A percentile compares a stretch with the other conserved stretches of the same genome.
These are phyloP conservation scores for Cercospora brassicicola DNA, from an alignment of 2,329 filamentous ascomycete species.

Conservation along the genomic window DNA sequence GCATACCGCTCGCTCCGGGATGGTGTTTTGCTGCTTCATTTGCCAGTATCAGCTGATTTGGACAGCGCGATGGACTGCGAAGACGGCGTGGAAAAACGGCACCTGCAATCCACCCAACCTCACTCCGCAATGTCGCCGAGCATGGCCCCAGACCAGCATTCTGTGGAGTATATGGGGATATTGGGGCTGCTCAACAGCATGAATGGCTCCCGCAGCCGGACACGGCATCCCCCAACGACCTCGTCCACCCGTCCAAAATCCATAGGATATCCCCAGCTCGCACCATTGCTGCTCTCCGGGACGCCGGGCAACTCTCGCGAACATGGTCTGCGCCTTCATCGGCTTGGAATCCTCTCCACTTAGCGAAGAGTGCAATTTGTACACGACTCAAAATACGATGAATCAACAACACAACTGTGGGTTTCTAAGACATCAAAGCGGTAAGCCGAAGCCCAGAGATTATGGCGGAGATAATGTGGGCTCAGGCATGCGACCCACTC, in stretches of 20 bases:
- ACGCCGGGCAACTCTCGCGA: not conserved
- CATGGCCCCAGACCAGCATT: not conserved
- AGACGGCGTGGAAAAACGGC: not conserved
- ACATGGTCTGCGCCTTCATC: not conserved
- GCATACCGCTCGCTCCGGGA: not conserved
- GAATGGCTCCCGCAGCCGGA: not conserved
- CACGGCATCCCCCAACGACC: not conserved
- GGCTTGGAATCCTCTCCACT: not conserved
- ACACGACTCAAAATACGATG: not conserved
- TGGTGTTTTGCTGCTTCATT: not conserved
- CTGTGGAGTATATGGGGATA: slow-evolving; percentile 5
- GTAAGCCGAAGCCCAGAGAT: not conserved
- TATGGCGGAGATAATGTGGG: not conserved
- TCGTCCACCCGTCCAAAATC: not conserved
- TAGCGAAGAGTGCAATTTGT: not conserved
- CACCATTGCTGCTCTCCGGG: not conserved
- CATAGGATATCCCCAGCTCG: not conserved
- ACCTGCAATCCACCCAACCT: not conserved
- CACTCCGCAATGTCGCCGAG: slow-evolving; percentile 19
- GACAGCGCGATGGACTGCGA: not conserved
- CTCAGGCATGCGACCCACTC: not conserved
- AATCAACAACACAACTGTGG: not conserved
- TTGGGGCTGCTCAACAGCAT: not conserved
- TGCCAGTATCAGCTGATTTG: not conserved
- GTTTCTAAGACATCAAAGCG: not conserved